phyloP scores from a whole-genome alignment of 1,284 basidiomycete genomes.

The Leucoagaricus sp. region DNA sequence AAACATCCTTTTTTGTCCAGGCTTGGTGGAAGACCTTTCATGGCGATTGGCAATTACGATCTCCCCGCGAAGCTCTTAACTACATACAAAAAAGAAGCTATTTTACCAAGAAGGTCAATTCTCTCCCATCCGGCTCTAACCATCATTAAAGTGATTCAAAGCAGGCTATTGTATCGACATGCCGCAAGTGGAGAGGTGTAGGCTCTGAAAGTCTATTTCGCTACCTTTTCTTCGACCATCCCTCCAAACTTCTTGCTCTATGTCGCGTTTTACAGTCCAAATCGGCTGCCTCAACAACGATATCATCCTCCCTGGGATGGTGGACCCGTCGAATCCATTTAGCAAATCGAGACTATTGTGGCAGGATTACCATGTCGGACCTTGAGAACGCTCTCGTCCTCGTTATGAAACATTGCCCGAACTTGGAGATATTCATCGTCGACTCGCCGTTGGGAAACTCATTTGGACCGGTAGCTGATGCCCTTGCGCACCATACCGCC shows the following conservation, averaged over 20 bases:
- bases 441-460: slow-evolving; percentile 58
- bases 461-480: slow-evolving; percentile 62
- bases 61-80: slow-evolving; percentile 56
- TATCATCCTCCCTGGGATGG: slow-evolving; percentile 53
- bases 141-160: background rate
- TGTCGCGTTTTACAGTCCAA: slow-evolving; percentile 50
- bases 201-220: slow-evolving; percentile 66
- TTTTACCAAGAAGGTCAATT: slow-evolving; percentile 60
- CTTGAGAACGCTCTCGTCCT: slow-evolving; percentile 49
- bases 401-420: slow-evolving; percentile 62
- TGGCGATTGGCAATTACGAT: slow-evolving; percentile 55
- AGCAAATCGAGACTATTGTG: slow-evolving; percentile 43
- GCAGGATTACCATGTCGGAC: slow-evolving; percentile 38
- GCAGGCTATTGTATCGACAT: slow-evolving; percentile 67
- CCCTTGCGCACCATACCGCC: slow-evolving; percentile 50
- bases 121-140: background rate
- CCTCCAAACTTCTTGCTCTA: slow-evolving; percentile 48
- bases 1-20: slow-evolving; percentile 57
- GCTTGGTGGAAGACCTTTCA: slow-evolving; percentile 57
- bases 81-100: slow-evolving; percentile 59
- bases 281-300: slow-evolving; percentile 35
- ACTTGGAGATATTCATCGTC: slow-evolving; percentile 68
- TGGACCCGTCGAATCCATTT: slow-evolving; percentile 67
- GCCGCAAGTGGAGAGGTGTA: slow-evolving; percentile 50
- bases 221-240: slow-evolving; percentile 62